phyloP scores from a whole-genome alignment of 1,284 basidiomycete genomes.

The Leucocoprinus gongylophorus region DNA sequence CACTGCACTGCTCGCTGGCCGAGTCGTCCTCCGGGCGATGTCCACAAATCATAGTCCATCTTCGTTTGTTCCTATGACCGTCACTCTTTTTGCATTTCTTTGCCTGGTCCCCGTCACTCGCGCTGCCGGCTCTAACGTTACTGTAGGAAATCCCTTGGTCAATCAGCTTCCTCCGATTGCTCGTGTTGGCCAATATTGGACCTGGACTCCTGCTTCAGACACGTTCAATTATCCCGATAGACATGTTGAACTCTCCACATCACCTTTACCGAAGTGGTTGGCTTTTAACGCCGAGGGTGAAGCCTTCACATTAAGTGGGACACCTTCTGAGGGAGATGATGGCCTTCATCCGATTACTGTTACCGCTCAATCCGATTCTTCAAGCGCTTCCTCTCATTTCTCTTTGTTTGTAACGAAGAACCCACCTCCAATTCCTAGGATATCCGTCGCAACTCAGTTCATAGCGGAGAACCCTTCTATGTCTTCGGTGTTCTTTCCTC shows the following conservation, averaged over 20 bases:
- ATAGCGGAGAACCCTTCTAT: conserved; percentile 49
- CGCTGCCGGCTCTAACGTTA: conserved; percentile 37
- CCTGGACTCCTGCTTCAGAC: conserved; percentile 53
- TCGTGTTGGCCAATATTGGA: conserved; percentile 48
- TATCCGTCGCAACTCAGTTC: conserved; percentile 59
- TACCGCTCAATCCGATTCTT: conserved; percentile 44
- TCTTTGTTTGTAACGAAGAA: conserved; percentile 55
- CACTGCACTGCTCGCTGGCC: conserved; percentile 44
- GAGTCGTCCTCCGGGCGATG: conserved; percentile 42
- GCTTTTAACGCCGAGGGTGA: conserved; percentile 50
- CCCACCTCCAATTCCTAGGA: conserved; percentile 48
- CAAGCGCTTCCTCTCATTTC: conserved; percentile 46
- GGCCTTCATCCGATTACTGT: conserved; percentile 51
- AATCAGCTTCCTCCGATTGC: conserved; percentile 60
- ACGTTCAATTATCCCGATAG: conserved; percentile 53
- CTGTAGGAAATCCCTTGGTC: conserved; percentile 44
- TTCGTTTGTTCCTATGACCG: conserved; percentile 52
- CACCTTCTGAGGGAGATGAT: conserved; percentile 48
- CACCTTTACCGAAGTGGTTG: conserved; percentile 57
- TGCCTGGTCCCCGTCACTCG: conserved; percentile 30
- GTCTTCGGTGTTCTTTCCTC: conserved; percentile 60
- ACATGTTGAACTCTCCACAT: conserved; percentile 40
- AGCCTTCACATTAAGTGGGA: conserved; percentile 47
- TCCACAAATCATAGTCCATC: conserved; percentile 37
- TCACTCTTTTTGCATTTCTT: conserved; percentile 50